Evolutionary conservation across 768 basidiomycete species (phyloP), one percentile per base, ranked within the genome.

Genomic region (Ramaria sp.): DNA sequence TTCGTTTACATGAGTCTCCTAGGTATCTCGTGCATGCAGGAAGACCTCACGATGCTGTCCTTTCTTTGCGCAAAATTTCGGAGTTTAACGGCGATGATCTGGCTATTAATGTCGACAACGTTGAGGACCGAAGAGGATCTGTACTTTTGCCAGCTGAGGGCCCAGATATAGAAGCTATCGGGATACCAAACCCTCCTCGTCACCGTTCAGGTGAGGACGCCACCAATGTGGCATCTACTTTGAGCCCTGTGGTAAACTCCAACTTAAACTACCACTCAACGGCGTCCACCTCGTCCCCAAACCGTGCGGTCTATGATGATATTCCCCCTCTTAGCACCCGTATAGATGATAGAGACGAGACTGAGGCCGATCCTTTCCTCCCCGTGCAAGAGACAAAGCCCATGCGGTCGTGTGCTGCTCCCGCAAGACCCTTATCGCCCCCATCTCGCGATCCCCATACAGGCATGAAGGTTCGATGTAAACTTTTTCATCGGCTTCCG

Each of bases 1-100:
- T 98, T 76, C 82, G 85, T 18, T 71, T 99, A 5, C 86, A 97
- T 66, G 95, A 99, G 68, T 94, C 92, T 0, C 93, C 96, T 1
- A 81, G 92, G 22, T 97, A 84, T 64, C 83, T 99, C 56, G 91
- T 95, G 4, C 85, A 92, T 44, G 83, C 88, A 0, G 91, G 92
- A 15, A 78, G 91, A 42, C 83, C 79, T 32, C 77, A 81, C 34
- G 93, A 96, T 60, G 95, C 94, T 0, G 68, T 95, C 34, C 78
- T 87, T 59, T 83, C 83, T 0, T 75, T 99, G 0, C 83, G 85
- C 60, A 70, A 88, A 59, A 97, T 99, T 42, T 88, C 88, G 2
- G 76, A 75, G 30, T 91, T 87, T 69, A 98, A 98, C 66, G 90
- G 88, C 2, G 79, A 81, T 15, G 72, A 81, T 50, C 67, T 93